A percentile compares a stretch with the other conserved stretches of the same genome.
Evolutionary conservation across 345 rosid genomes (phyloP).

Genomic region (Cardiospermum halicacabum): DNA sequence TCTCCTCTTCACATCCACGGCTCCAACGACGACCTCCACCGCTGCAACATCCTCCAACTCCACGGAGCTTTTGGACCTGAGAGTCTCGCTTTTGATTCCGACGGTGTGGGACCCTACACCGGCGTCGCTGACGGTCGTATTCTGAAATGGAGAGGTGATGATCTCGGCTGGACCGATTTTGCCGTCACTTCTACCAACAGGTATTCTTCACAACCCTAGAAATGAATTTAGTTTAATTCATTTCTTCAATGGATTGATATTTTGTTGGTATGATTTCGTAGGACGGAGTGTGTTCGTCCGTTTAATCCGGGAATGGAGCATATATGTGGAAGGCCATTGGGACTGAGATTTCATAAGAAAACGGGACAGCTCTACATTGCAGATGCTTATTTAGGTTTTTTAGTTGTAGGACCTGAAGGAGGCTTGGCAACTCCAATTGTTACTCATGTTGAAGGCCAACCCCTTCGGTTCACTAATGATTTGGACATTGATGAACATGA

Average conservation of each 20-base stretch:
- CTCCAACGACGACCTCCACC: slow-evolving; percentile 34
- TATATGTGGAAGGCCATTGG: slow-evolving; percentile 75
- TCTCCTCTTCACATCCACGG: slow-evolving; percentile 34
- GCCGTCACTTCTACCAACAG: slow-evolving; percentile 49
- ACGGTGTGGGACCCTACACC: slow-evolving; percentile 57
- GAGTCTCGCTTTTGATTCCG: slow-evolving; percentile 53
- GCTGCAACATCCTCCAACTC: slow-evolving; percentile 31
- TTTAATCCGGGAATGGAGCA: slow-evolving; percentile 65
- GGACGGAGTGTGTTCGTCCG: slow-evolving; percentile 57
- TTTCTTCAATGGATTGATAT: neutral
- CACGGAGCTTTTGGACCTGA: slow-evolving; percentile 64
- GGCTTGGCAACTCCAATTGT: slow-evolving; percentile 53
- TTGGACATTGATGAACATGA: slow-evolving; percentile 56
- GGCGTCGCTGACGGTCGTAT: slow-evolving; percentile 67
- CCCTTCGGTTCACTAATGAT: slow-evolving; percentile 62
- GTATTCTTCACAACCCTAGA: slow-evolving; percentile 28
- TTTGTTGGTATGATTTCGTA: slow-evolving; percentile 24
- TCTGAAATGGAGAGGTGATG: slow-evolving; percentile 51
- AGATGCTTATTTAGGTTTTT: slow-evolving; percentile 71
- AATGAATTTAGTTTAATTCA: too few relatives aligned
- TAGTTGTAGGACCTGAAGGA: slow-evolving; percentile 57
- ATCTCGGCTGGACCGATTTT: slow-evolving; percentile 53
- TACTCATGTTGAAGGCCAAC: slow-evolving; percentile 53
- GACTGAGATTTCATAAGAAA: slow-evolving; percentile 53
- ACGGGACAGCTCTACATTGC: slow-evolving; percentile 74